Evolutionary conservation across 352 stramenopile genomes (phyloP), one percentile per base, ranked within the genome.

Genomic region (Phytophthora aleatoria): DNA sequence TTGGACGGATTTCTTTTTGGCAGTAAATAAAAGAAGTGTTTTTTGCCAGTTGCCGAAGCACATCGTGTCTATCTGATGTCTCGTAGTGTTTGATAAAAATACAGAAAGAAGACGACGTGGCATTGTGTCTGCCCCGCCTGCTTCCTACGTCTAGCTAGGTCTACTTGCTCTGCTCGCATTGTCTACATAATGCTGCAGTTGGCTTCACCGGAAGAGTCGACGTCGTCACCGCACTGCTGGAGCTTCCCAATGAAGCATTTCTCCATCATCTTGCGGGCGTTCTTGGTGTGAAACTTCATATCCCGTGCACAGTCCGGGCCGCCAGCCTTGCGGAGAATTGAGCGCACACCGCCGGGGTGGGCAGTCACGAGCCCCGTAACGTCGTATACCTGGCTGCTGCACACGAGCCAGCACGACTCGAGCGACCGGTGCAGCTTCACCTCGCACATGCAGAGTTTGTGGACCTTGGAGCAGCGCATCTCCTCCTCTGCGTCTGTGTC

Each of bases 321-420:
- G 41, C 89, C 89, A 39, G 87, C 84, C 52, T 95, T 94, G 55
- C 87, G 84, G 44, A 95, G 54, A 35, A 96, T 92, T 33, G 82
- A 92, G 50, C 85, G 78, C 11, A 74, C 47, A n/a, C 89, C 89
- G 3, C 87, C 90, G 1, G 90, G 90, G 52, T 97, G 90, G 11
- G 74, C 64, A 35, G 81, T 72, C 16, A 96, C 59, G 11, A 95
- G 71, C 11, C 84, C 79, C 48, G 89, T 97, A 15, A 95, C 83
- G 69, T 97, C 89, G 66, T 95, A 96, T 30, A 97, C 88, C 15
- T 90, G 78, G 41, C 66, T 67, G 30, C 85, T 81, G 47, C 98
- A 96, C 16, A 99, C 91, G 35, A 99, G 71, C 97, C 97, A 99
- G 65, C 91, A 98, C 71, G 96, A 96, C 15, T 98, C 85, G 15